Percentiles rank a stretch among this genome's conserved stretches.
These are phyloP conservation scores for Globisporangium parvum DNA, from an alignment of 352 stramenopile species.

Conservation along the genomic window DNA sequence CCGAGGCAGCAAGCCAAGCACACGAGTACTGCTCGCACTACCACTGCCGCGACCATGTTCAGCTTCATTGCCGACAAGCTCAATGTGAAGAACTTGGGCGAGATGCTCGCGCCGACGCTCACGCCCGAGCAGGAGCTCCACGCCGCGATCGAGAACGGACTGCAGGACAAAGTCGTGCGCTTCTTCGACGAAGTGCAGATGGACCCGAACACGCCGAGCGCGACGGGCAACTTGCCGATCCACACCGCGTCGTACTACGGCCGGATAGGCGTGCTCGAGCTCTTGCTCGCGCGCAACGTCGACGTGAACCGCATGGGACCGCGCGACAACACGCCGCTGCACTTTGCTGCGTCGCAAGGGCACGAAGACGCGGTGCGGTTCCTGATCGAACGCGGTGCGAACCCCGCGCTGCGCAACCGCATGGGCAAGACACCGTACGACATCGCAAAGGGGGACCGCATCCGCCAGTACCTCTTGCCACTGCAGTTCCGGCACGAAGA, in stretches of 20 bases:
- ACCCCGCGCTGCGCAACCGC: slow-evolving; percentile 76
- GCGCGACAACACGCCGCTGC: slow-evolving; percentile 75
- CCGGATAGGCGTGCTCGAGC: slow-evolving; percentile 62
- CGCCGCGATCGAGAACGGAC: slow-evolving; percentile 63
- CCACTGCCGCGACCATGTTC: slow-evolving; percentile 57
- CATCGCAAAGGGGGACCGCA: slow-evolving; percentile 76
- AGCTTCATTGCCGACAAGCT: slow-evolving; percentile 86
- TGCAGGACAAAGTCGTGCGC: slow-evolving; percentile 62
- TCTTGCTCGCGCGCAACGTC: slow-evolving; percentile 57
- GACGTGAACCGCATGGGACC: slow-evolving; percentile 66
- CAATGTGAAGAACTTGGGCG: slow-evolving; percentile 86
- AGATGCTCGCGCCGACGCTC: slow-evolving; percentile 82
- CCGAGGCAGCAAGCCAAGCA: not conserved
- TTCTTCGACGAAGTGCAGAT: slow-evolving; percentile 71
- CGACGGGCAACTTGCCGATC: slow-evolving; percentile 73
- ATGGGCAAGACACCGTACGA: slow-evolving; percentile 78
- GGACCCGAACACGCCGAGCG: slow-evolving; percentile 62
- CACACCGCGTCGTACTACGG: slow-evolving; percentile 84
- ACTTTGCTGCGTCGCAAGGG: slow-evolving; percentile 74
- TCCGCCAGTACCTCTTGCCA: slow-evolving; percentile 80
- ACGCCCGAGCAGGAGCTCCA: slow-evolving; percentile 86
- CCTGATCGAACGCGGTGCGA: slow-evolving; percentile 63
- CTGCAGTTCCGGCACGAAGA: slow-evolving; percentile 88
- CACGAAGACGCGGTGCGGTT: slow-evolving; percentile 71
- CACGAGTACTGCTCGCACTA: not conserved